phyloP scores from a whole-genome alignment of 1,284 basidiomycete species.

The Cryptococcus sp. region DNA sequence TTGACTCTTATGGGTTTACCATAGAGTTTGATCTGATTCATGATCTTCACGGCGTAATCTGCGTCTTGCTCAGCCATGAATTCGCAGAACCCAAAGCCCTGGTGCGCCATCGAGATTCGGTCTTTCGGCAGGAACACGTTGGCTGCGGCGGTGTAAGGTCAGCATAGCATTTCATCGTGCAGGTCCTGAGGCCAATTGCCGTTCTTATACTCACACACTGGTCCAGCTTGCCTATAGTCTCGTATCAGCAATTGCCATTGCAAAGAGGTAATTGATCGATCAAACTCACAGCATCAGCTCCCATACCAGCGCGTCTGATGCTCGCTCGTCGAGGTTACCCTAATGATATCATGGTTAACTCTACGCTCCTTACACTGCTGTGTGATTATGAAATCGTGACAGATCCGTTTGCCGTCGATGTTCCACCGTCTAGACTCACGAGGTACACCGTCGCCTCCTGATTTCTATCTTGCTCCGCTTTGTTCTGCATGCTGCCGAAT shows the following conservation, averaged over 20 bases:
- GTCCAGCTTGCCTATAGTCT: conserved; percentile 75
- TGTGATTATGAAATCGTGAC: background rate
- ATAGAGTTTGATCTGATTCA: conserved; percentile 99
- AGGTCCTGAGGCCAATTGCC: background rate
- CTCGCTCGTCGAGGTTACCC: conserved; percentile 96
- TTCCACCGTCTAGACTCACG: conserved; percentile 56
- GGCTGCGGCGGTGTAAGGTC: conserved; percentile 58
- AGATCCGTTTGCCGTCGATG: background rate
- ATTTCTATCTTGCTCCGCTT: conserved; percentile 80
- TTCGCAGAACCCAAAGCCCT: conserved; percentile 99
- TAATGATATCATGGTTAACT: conserved; percentile 43
- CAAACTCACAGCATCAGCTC: conserved; percentile 79
- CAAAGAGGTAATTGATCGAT: background rate
- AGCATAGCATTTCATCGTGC: background rate
- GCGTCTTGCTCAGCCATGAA: conserved; percentile 97
- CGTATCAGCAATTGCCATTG: conserved; percentile 13
- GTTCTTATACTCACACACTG: conserved; percentile 70
- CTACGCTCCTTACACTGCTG: background rate
- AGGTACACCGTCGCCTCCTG: conserved; percentile 94
- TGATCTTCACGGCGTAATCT: conserved; percentile 98
- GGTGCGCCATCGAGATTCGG: conserved; percentile 94
- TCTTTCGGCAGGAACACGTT: conserved; percentile 99
- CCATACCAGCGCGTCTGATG: conserved; percentile 92
- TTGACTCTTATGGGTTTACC: conserved; percentile 98
- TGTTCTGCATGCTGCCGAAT: conserved; percentile 39